These are phyloP conservation scores for Bryum argenteum DNA, from an alignment of 225 moss, liverwort and hornwort species.

Conservation along the genomic window DNA sequence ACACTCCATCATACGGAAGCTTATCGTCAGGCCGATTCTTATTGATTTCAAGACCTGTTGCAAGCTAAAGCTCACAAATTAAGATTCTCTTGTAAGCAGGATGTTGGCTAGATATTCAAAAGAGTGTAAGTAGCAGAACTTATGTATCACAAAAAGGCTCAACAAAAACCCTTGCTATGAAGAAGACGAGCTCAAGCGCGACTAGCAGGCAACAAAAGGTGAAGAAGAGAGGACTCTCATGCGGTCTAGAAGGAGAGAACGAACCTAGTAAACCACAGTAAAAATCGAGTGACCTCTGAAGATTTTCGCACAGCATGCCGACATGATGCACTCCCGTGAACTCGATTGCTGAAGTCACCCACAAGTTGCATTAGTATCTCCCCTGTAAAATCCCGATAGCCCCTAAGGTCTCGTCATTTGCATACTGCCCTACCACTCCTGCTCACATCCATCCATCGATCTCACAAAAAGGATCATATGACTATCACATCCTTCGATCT, in stretches of 20 bases:
- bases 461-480: too few species aligned
- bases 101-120: background rate
- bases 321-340: slow-evolving; percentile 92
- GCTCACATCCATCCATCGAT: slow-evolving; percentile 6
- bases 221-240: background rate
- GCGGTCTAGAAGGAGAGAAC: slow-evolving; percentile 20
- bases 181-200: slow-evolving; percentile 9
- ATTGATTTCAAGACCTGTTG: slow-evolving; percentile 78
- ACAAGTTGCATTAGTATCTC: slow-evolving; percentile 27
- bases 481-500: background rate
- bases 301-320: slow-evolving; percentile 74
- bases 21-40: slow-evolving; percentile 72
- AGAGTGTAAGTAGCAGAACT: background rate
- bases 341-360: slow-evolving; percentile 61
- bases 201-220: background rate
- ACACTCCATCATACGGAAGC: slow-evolving; percentile 84
- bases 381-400: background rate
- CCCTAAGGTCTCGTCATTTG: slow-evolving; percentile 1
- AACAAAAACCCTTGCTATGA: slow-evolving; percentile 1
- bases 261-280: slow-evolving; percentile 89
- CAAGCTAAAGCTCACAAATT: slow-evolving; percentile 27
- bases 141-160: slow-evolving; percentile 6
- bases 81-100: slow-evolving; percentile 8
- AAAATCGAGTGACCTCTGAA: slow-evolving; percentile 82
- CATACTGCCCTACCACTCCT: slow-evolving; percentile 10